A percentile compares a stretch with the other conserved stretches of the same genome.
Conservation (phyloP, 164 flowering plant species). For the Stephania cephalantha region DNA sequence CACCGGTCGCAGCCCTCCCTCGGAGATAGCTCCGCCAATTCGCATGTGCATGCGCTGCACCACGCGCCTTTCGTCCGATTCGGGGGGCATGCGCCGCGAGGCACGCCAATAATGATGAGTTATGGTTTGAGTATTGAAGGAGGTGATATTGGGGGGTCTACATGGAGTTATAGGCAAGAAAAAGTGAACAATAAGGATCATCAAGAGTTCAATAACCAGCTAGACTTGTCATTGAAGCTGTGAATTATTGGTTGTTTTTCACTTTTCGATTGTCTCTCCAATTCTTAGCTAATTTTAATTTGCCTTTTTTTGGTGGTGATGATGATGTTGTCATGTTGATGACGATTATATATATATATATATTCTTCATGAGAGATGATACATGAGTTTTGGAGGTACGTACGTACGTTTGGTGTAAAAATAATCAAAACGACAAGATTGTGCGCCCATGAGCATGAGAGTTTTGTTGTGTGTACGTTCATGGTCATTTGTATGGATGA, state of each 20-base stretch:
- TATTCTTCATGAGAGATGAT: no score
- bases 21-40: not conserved
- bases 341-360: not conserved
- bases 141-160: constrained; percentile 12
- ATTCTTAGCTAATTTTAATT: not conserved
- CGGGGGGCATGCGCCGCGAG: not conserved
- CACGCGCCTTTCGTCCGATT: constrained; percentile 13
- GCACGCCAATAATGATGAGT: no score
- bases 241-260: constrained; percentile 16
- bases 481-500: not conserved
- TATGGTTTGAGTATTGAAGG: no score
- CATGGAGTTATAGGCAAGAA: constrained; percentile 16
- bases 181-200: constrained; percentile 21
- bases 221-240: constrained; percentile 68
- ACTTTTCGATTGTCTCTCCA: not conserved
- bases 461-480: not conserved
- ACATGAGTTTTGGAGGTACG: not conserved
- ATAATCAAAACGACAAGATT: not conserved
- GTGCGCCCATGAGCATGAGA: not conserved
- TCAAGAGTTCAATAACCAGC: constrained; percentile 30
- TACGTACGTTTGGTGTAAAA: not conserved
- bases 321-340: no score
- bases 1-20: not conserved
- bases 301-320: no score
- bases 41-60: not conserved